Percentiles rank a stretch among this genome's conserved stretches.
Conservation (phyloP, 805 yeast genomes). For the Blastobotrys mokoenaii region DNA sequence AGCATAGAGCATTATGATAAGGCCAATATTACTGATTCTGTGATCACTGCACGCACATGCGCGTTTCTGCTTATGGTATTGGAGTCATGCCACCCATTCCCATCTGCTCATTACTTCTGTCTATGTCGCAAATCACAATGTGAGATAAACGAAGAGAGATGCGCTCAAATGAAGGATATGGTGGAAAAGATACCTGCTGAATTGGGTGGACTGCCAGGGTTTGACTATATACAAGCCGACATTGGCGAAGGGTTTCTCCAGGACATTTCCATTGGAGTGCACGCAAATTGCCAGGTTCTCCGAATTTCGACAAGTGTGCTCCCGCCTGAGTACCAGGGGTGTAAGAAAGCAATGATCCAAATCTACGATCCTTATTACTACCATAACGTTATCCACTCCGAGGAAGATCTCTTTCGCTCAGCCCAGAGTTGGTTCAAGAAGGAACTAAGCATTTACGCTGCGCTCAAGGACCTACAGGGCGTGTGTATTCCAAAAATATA, state of each 20-base stretch:
- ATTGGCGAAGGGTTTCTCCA: neutral
- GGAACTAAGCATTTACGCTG: neutral
- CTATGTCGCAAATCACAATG: neutral
- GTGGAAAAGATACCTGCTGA: neutral
- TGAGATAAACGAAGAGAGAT: neutral
- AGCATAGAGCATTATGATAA: neutral
- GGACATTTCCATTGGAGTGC: neutral
- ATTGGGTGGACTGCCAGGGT: neutral
- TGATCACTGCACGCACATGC: neutral
- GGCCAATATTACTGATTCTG: neutral
- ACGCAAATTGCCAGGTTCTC: neutral
- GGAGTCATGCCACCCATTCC: neutral
- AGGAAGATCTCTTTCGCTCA: neutral
- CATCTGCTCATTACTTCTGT: neutral
- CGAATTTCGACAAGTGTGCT: neutral
- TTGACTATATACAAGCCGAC: neutral
- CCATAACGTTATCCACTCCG: neutral
- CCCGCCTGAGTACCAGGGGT: neutral
- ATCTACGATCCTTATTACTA: slow-evolving; percentile 1
- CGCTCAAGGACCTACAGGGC: neutral
- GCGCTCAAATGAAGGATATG: too few relatives aligned
- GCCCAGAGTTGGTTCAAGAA: neutral
- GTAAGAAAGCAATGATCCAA: neutral
- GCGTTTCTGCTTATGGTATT: neutral
- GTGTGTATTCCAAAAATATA: neutral